A percentile compares a stretch with the other conserved stretches of the same genome.
These are phyloP conservation scores for Echeveria elegans DNA, from an alignment of 164 flowering plant genomes.

Conservation along the genomic window DNA sequence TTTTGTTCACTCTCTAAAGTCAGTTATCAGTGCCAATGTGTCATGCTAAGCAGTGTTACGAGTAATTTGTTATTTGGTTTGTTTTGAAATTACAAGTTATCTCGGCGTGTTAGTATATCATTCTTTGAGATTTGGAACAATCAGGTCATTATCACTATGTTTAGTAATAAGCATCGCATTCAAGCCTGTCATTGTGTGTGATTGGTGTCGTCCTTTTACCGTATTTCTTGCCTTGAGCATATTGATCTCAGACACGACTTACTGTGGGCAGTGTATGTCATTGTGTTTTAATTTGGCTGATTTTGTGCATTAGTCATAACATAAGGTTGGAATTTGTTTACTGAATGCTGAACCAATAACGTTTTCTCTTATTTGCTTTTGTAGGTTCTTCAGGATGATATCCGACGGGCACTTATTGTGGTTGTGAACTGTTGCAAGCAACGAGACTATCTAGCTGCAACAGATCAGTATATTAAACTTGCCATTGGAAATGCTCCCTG, in stretches of 20 bases:
- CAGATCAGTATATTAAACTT: constrained; percentile 88
- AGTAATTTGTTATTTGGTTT: background rate
- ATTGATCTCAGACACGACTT: background rate
- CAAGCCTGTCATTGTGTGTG: background rate
- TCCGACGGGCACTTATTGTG: constrained; percentile 62
- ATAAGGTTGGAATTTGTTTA: background rate
- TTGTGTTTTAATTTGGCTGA: background rate
- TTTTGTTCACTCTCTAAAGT: background rate
- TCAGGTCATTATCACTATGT: too few relatives aligned
- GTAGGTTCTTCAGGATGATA: constrained; percentile 87
- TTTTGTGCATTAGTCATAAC: background rate
- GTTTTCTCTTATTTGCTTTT: background rate
- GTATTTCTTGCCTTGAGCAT: background rate
- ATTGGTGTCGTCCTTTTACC: background rate
- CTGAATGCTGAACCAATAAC: background rate
- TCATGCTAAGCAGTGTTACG: too few relatives aligned
- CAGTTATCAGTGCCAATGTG: too few relatives aligned
- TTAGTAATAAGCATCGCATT: too few relatives aligned
- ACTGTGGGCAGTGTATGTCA: background rate
- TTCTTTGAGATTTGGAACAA: too few relatives aligned
- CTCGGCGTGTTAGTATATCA: background rate
- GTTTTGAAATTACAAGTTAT: background rate
- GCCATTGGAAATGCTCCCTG: constrained; percentile 99
- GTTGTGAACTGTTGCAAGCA: constrained; percentile 76
- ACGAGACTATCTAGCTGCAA: constrained; percentile 90